Base-by-base conservation (phyloP, 2,329 filamentous ascomycete genomes). In the Colletotrichum gloeosporioides region DNA sequence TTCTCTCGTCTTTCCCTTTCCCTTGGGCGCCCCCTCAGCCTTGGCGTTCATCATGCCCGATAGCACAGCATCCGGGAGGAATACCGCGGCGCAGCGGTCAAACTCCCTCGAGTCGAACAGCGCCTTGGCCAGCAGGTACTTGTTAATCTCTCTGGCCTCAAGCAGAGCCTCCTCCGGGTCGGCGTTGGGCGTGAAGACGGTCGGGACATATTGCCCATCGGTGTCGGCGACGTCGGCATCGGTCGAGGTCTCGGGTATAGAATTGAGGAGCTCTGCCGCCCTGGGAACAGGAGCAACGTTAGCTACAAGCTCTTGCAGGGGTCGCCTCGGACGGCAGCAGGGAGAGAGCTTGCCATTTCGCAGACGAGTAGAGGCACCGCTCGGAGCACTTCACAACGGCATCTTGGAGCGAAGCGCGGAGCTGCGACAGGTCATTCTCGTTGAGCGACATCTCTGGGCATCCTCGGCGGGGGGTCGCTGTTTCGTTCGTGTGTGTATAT, bases 81-180 rank as follows among this genome's bases (percentile, higher is more conserved):
- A 98, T 53, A 98, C 94, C 68, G 95, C 94, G 34, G 96, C 95
- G 84, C 96, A 98, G 78, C 97, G 95, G 82, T 99, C 96, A 81
- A 94, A 99, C 83, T 99, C 97, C 79, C 95, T 94, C 80, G 96
- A 98, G 84, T 99, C 96, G 83, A 99, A 99, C 79, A 98, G 94
- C 0, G 96, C 94, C 84, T 98, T 98, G 69, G 97, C 96, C 25
- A 99, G 89, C 4, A 99, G 90, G 82, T 96, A 99, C 81, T 93
- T 95, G 85, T 94, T 93, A 39, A 95, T 88, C 85, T 99, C 96
- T 80, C 90, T 92, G 1, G 93, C 90, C 83, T 99, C 96, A 4
- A 98, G 89, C 1, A 89, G 87, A 13, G 93, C 92, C 87, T 98
- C 96, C 73, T 90, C 89, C 2, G 92, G 90, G 80, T 98, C 95